Evolutionary conservation across 306 rosid species (phyloP), one percentile per base, ranked within the genome.

Genomic region (Sechiopsis laciniata): DNA sequence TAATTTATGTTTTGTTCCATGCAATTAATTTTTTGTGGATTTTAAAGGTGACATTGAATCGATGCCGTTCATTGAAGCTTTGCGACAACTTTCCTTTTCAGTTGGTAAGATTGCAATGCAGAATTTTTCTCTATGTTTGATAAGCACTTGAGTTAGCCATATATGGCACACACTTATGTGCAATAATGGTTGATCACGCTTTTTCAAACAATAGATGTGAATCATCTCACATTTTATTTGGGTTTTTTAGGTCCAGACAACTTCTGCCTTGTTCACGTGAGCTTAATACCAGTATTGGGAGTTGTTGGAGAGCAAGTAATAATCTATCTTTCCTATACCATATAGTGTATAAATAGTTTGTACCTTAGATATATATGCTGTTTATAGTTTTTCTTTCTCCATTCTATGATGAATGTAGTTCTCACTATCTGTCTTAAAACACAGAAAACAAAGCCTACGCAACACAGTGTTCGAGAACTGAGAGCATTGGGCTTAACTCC

Each of bases 281-380:
- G 99, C 96, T 76, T 95, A 78, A 88, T 95, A 75, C 99, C 97
- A 15, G 96, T 95, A 70, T 71, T 91, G 84, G 89, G 99, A 75
- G 96, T 91, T 76, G 99, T 95, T 79, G 99, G 99, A 75, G 99
- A 95, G 85, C 99, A 95, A 81, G 99, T 95, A 91, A 83, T 81
- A 74, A 75, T 79, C 59, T 55, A 62, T 68, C 70, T 55, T 24
- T 50, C 24, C 46, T 62, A 26, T 50, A 4, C 8, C 48, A 42
- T 52, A 3, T 50, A 4, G 4, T 48, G 40, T 70, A 1, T 8
- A 69, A 22, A 50, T 13, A 13, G 58, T 69, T 48, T 50, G 74
- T 48, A 69, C 21, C 51, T 59, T 35, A 50, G 59, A 1, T 75
- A 50, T 32, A 21, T 50, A 58, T 19, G 73, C 22, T 29, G 22